Conservation (phyloP, 1,139 yeast genomes). For the Candida sp. region DNA sequence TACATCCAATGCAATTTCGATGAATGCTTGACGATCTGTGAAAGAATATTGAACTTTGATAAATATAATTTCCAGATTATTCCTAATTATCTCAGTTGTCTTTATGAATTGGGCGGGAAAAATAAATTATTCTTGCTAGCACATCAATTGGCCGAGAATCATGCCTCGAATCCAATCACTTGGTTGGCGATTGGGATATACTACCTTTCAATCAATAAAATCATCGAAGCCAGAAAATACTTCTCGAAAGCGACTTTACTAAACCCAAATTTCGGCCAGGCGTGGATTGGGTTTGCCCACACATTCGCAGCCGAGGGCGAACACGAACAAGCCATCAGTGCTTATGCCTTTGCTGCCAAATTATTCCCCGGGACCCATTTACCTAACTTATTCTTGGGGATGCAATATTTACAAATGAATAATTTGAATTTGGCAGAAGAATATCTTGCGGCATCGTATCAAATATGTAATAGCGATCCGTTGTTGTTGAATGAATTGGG, state of each 20-base stretch:
- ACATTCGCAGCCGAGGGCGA: constrained; percentile 98
- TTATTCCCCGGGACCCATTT: constrained; percentile 93
- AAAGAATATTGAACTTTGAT: constrained; percentile 58
- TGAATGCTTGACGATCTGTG: constrained; percentile 75
- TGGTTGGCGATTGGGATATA: constrained; percentile 95
- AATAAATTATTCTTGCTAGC: constrained; percentile 79
- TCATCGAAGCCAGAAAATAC: constrained; percentile 80
- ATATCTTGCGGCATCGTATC: constrained; percentile 71
- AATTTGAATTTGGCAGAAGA: constrained; percentile 84
- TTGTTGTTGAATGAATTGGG: constrained; percentile 88
- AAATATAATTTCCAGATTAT: constrained; percentile 68
- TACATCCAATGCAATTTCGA: constrained; percentile 80
- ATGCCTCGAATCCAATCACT: constrained; percentile 79
- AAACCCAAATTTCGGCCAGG: constrained; percentile 90
- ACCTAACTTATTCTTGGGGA: constrained; percentile 88
- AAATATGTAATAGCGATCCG: constrained; percentile 83
- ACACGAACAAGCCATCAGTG: constrained; percentile 97
- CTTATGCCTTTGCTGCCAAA: constrained; percentile 94
- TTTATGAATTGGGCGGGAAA: constrained; percentile 81
- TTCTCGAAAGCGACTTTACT: constrained; percentile 88
- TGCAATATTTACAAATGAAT: constrained; percentile 92
- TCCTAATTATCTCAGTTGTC: constrained; percentile 80
- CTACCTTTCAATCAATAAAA: constrained; percentile 71
- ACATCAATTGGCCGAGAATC: constrained; percentile 82
- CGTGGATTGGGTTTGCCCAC: constrained; percentile 99